Evolutionary conservation across 2,329 filamentous ascomycete genomes (phyloP).

Genomic region (Calonectria fujianensis): DNA sequence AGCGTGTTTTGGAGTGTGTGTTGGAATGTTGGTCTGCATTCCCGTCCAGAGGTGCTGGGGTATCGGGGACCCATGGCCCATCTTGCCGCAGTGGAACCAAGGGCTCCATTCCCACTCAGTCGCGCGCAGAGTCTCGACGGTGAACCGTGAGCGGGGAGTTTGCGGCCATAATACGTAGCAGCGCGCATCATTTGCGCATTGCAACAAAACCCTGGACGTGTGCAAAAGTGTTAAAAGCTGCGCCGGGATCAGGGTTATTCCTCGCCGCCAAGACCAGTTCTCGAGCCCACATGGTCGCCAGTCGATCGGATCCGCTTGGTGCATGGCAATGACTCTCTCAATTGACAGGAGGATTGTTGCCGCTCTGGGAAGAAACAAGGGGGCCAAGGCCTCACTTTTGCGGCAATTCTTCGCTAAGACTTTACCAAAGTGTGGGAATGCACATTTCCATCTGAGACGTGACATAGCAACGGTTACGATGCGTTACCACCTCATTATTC

Average conservation of each 20-base stretch:
- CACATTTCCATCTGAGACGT: too few species aligned
- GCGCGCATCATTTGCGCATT: not conserved
- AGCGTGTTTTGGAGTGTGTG: constrained; percentile 16
- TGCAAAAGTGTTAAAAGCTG: not conserved
- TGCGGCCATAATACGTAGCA: not conserved
- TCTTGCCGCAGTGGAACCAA: constrained; percentile 2
- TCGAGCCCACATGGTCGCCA: not conserved
- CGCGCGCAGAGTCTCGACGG: not conserved
- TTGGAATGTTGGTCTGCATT: not conserved
- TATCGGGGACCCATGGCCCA: not conserved
- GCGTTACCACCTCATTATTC: too few species aligned
- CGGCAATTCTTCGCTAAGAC: not conserved
- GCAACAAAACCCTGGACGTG: not conserved
- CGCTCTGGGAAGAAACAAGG: not conserved
- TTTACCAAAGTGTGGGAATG: too few species aligned
- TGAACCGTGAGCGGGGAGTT: not conserved
- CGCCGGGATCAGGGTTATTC: not conserved
- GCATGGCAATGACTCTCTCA: not conserved
- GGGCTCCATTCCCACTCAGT: not conserved
- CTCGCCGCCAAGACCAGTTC: not conserved
- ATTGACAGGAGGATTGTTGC: not conserved
- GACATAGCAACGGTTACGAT: too few species aligned
- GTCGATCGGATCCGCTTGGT: constrained; percentile 8
- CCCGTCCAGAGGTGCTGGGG: not conserved
- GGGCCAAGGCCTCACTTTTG: not conserved